Percentiles rank a stretch among this genome's conserved stretches.
phyloP scores from a whole-genome alignment of 108 stramenopile genomes.

The Nitzschia sp. region DNA sequence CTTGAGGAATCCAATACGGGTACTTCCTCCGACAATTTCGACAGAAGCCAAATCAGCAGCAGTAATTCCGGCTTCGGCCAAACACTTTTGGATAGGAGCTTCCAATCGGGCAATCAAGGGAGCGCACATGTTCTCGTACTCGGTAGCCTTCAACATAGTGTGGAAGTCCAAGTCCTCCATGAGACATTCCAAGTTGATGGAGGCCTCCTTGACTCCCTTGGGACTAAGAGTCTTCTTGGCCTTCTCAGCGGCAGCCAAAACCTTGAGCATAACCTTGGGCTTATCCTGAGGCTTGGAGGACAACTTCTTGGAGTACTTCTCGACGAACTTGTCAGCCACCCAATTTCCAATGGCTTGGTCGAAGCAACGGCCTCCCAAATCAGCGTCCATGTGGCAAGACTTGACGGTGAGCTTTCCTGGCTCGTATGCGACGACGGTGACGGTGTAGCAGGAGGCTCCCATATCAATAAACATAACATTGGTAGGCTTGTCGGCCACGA shows the following conservation, averaged over 20 bases:
- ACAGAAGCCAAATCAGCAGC: slow-evolving; percentile 68
- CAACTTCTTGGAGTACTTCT: slow-evolving; percentile 78
- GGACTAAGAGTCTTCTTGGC: slow-evolving; percentile 98
- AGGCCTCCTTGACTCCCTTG: slow-evolving; percentile 91
- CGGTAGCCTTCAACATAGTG: slow-evolving; percentile 66
- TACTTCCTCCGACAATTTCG: slow-evolving; percentile 96
- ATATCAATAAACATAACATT: slow-evolving; percentile 93
- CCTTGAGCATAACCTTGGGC: slow-evolving; percentile 90
- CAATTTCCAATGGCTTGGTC: slow-evolving; percentile 88
- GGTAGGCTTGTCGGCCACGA: slow-evolving; percentile 70
- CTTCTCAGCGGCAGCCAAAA: slow-evolving; percentile 92
- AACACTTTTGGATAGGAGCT: slow-evolving; percentile 75
- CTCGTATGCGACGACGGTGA: slow-evolving; percentile 88
- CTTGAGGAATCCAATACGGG: slow-evolving; percentile 91
- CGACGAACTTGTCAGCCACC: slow-evolving; percentile 87
- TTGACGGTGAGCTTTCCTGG: slow-evolving; percentile 90
- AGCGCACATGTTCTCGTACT: slow-evolving; percentile 82
- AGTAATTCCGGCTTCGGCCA: slow-evolving; percentile 83
- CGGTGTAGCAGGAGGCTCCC: slow-evolving; percentile 89
- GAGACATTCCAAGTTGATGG: slow-evolving; percentile 91
- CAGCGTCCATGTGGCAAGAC: slow-evolving; percentile 71
- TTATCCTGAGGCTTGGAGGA: slow-evolving; percentile 71
- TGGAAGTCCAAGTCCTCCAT: slow-evolving; percentile 93
- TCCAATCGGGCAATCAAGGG: slow-evolving; percentile 83
- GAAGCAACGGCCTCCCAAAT: slow-evolving; percentile 93